Percentiles rank a stretch among this genome's conserved stretches.
Evolutionary conservation across 2,329 filamentous ascomycete species (phyloP).

Genomic region (Coniosporium tulheliwenetii): DNA sequence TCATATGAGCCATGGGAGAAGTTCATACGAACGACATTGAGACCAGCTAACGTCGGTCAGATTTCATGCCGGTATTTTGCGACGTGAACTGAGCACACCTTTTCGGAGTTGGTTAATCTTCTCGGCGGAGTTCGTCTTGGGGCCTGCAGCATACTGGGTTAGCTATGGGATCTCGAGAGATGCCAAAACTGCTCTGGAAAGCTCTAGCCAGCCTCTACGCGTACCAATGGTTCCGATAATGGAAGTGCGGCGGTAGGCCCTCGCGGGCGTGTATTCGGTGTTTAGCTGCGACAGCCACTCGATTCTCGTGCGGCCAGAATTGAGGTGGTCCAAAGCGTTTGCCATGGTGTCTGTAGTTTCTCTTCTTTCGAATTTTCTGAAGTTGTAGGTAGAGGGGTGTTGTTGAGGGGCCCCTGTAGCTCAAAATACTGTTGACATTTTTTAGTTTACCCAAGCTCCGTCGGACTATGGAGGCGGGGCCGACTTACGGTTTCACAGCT

Average conservation of each 20-base stretch:
- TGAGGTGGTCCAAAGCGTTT: conserved; percentile 74
- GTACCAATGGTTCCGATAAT: conserved; percentile 95
- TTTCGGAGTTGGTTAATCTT: conserved; percentile 89
- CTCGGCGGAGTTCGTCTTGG: conserved; percentile 96
- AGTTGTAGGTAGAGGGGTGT: too few relatives aligned
- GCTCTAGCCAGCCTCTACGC: conserved; percentile 6
- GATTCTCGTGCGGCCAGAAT: conserved; percentile 51
- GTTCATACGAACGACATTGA: conserved; percentile 99
- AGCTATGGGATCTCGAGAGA: neutral
- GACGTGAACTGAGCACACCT: conserved; percentile 20
- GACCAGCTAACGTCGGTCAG: conserved; percentile 42
- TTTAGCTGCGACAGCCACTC: conserved; percentile 67
- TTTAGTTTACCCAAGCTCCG: too few relatives aligned
- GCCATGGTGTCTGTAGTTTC: conserved; percentile 31
- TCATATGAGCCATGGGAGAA: conserved; percentile 89
- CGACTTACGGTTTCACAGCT: too few relatives aligned
- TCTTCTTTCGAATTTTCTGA: too few relatives aligned
- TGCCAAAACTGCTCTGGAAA: too few relatives aligned
- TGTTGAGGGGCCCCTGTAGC: too few relatives aligned
- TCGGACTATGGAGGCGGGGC: too few relatives aligned
- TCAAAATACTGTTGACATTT: too few relatives aligned
- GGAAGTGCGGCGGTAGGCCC: conserved; percentile 88
- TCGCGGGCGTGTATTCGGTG: conserved; percentile 73
- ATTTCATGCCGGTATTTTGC: neutral
- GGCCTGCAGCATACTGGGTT: conserved; percentile 33